Base-by-base conservation (phyloP, 139 green algal genomes). In the Deuterostichococcus epilithicus region DNA sequence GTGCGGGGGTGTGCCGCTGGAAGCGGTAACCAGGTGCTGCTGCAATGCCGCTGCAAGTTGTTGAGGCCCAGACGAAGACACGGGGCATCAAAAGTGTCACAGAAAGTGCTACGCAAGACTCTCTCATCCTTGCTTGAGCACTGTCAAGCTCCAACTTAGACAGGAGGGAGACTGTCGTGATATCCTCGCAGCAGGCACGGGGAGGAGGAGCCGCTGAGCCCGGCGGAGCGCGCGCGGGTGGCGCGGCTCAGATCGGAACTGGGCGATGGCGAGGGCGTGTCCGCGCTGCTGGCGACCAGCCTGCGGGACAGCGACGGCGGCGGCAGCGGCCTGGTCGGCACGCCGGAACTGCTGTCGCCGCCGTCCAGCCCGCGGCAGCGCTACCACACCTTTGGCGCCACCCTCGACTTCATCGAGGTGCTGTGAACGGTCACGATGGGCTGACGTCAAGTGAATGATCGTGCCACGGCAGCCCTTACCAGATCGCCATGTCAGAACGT, bases 401-500 rank as follows among this genome's bases (percentile, higher is more conserved):
- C 92, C 0, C 85, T 98, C n/a, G 95, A 99, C 82, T 97, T 98
- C 78, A 84, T 98, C 3, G 91, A 98, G 34, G 52, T 63, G 18
- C 18, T 3, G 52, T 5, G 28, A 25, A 63, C 18, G 52, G 42
- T 52, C 42, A 52, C 42, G 42, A 13, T 52, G 8, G 42, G 13
- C 8, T 23, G 42, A 23, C 42, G n/a, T n/a, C n/a, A n/a, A n/a
- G n/a, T n/a, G n/a, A n/a, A 52, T 52, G 42, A 52, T 52, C 42
- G 42, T 52, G 13, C n/a, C n/a, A n/a, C n/a, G n/a, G n/a, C n/a
- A n/a, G n/a, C n/a, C n/a, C n/a, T n/a, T n/a, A n/a, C n/a, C n/a
- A n/a, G n/a, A n/a, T n/a, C n/a, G n/a, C n/a, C n/a, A n/a, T n/a
- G n/a, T n/a, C n/a, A n/a, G n/a, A n/a, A n/a, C n/a, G n/a, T n/a